These are phyloP conservation scores for Gaeumannomyces tritici DNA, from an alignment of 2,329 filamentous ascomycete species.

Conservation along the genomic window DNA sequence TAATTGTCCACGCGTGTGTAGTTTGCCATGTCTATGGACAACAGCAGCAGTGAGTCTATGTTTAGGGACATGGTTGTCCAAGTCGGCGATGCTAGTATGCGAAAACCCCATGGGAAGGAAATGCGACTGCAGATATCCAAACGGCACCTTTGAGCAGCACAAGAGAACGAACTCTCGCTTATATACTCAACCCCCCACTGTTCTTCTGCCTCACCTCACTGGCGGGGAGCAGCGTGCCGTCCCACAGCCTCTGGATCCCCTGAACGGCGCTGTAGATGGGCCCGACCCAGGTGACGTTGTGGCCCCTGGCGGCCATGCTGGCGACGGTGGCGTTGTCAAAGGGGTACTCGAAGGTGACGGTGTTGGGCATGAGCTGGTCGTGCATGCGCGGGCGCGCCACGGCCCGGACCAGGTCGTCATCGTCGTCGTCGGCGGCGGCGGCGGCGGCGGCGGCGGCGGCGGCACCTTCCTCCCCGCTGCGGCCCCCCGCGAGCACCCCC, in stretches of 20 bases:
- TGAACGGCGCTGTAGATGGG: constrained; percentile 63
- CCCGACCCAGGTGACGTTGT: constrained; percentile 66
- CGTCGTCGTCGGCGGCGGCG: too few relatives aligned
- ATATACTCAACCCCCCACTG: constrained; percentile 55
- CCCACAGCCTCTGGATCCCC: constrained; percentile 52
- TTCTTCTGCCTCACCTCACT: constrained; percentile 72
- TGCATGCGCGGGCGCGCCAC: constrained; percentile 64
- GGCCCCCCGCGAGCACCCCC: constrained; percentile 24
- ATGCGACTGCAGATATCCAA: not conserved
- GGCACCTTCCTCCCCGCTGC: too few relatives aligned
- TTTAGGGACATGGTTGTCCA: not conserved
- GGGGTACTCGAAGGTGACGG: constrained; percentile 58
- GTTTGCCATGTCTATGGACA: not conserved
- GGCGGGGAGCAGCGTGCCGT: constrained; percentile 67
- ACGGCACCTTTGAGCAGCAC: too few relatives aligned
- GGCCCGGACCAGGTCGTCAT: constrained; percentile 55
- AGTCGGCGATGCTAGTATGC: too few relatives aligned
- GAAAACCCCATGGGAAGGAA: not conserved
- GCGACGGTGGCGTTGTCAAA: constrained; percentile 63
- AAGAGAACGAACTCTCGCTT: not conserved
- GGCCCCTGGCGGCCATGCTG: constrained; percentile 55
- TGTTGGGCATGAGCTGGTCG: constrained; percentile 69
- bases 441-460: too few relatives aligned
- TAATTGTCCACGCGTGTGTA: not conserved
- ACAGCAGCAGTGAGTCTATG: not conserved